Evolutionary conservation across 1,284 basidiomycete species (phyloP), one percentile per base, ranked within the genome.

Genomic region (Cryptococcus sp.): DNA sequence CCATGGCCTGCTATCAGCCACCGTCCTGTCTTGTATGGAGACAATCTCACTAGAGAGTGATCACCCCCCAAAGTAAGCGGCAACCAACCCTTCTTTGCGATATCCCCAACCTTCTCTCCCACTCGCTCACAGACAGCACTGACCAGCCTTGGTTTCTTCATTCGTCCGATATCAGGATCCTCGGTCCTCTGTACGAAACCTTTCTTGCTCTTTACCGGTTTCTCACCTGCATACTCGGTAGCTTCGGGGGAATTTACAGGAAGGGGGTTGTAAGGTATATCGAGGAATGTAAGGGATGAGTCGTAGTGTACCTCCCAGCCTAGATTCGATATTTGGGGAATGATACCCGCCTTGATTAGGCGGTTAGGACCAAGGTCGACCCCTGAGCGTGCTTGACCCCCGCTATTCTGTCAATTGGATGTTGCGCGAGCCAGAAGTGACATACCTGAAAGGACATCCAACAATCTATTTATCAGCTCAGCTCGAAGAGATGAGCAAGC

Each of bases 11-110:
- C 50, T 48, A 59, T 31, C 53, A 48, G 52, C 45, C 42, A 25
- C 45, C n/a, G n/a, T 37, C 46, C 10, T 31, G 21, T n/a, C 7
- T 45, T 22, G 43, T 37, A 7, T 7, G 5, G 25, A 5, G 44
- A 78, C 85, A n/a, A n/a, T n/a, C n/a, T 56, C 57, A 88, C 89
- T 69, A 98, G 76, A 49, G 89, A 92, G 76, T 98, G 93, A 72
- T 98, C 93, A 11, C 96, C 96, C 16, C 94, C 96, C n/a, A 98
- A 79, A 1, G 92, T 98, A 14, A 98, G 78, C 2, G 92, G 87
- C 37, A 98, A 78, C 67, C 85, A 82, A 9, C 93, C 91, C 49
- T 83, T 82, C 74, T 81, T 81, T 32, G 83, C 85, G 72, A 92
- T 87, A 13, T 72, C 80, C 18, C 83, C 83, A 19, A 98, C 88